Base-by-base conservation (phyloP, 805 yeast genomes). In the Saturnispora sanitii region DNA sequence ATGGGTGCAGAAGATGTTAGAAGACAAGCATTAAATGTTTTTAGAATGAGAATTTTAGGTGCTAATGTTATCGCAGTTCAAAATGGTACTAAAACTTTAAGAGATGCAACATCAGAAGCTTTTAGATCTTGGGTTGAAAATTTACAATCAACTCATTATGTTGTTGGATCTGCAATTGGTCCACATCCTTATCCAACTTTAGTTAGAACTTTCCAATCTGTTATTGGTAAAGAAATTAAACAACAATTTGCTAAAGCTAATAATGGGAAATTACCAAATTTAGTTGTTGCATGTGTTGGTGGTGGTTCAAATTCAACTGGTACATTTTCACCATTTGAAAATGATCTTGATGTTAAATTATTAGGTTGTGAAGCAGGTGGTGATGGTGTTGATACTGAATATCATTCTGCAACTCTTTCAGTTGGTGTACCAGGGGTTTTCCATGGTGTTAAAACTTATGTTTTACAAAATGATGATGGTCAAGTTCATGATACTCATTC, bases 1-100 rank as follows among this genome's bases (percentile, higher is more conserved):
- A 92, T 92, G 99, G 99, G 99, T 48, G 97, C 97, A 34, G 98
- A 92, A 66, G 99, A 92, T 67, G 95, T 85, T 33, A 82, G 96
- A 62, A 84, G 99, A 65, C 99, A 92, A 71, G 96, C 99, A 12
- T 71, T 92, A 50, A 92, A 92, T 56, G 99, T 92, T 30, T 92
- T 92, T 73, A 78, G 99, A 70, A 92, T 92, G 95, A 75, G 86
- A 62, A 81, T 92, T 37, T 70, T 92, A 47, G 99, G 99, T 52
- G 99, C 99, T 31, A 80, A 83, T 41, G 98, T 92, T 44, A 76
- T 90, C 47, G 81, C 96, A 26, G 96, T 92, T 40, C 80, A 83
- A 33, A 85, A 85, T 56, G 99, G 99, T 64, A 90, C 98, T 19
- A 74, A 82, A 61, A 92, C 99, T 26, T 72, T 92, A 60, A 80